A percentile compares a stretch with the other conserved stretches of the same genome.
Evolutionary conservation across 2,329 filamentous ascomycete genomes (phyloP).

Genomic region (Rhynchosporium agropyri): DNA sequence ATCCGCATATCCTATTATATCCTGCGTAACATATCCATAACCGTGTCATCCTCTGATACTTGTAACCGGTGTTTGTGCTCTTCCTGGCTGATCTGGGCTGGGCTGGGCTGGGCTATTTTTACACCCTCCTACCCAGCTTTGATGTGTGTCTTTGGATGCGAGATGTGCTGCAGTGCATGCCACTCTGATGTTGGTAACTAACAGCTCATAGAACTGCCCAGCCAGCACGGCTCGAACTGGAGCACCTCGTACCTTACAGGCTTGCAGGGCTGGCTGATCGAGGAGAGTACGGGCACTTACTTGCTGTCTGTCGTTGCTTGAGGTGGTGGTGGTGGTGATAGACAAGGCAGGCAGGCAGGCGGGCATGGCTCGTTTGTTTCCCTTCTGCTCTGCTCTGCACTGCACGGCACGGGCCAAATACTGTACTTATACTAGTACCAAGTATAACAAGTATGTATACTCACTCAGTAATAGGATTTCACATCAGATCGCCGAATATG

Average conservation of each 20-base stretch:
- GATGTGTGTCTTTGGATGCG: constrained; percentile 5
- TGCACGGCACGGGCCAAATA: constrained; percentile 23
- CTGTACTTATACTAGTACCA: background rate
- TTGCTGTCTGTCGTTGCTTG: no score
- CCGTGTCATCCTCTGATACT: constrained; percentile 21
- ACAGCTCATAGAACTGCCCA: constrained; percentile 5
- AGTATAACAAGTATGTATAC: background rate
- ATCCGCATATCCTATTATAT: no score
- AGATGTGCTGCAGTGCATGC: constrained; percentile 14
- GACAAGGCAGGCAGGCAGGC: background rate
- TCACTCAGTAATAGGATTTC: constrained; percentile 12
- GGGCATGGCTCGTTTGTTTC: background rate
- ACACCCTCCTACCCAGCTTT: no score
- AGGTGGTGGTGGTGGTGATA: constrained; percentile 1
- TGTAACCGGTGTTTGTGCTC: constrained; percentile 15
- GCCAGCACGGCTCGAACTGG: constrained; percentile 1
- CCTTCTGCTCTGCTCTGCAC: constrained; percentile 17
- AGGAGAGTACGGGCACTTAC: no score
- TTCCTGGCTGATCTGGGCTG: constrained; percentile 16
- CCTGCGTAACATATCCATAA: background rate
- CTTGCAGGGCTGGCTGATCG: no score
- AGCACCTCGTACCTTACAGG: constrained; percentile 26
- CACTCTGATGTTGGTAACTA: constrained; percentile 17
- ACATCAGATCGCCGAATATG: constrained; percentile 25
- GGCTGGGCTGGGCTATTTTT: no score